Evolutionary conservation across 805 yeast genomes (phyloP).

Genomic region (Sporopachydermia quercuum): DNA sequence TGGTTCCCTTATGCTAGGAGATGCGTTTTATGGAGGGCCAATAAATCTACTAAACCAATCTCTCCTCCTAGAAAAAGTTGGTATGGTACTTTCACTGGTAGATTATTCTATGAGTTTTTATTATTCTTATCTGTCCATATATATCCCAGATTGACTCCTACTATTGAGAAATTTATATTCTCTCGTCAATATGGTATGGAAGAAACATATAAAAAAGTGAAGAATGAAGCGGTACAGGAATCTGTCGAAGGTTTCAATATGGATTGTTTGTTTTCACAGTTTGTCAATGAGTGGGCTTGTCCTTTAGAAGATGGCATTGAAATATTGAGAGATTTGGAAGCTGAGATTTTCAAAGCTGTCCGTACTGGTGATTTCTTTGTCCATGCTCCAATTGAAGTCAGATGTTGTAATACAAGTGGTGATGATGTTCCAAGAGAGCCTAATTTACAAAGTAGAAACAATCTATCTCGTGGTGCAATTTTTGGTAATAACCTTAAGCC

Average conservation of each 20-base stretch:
- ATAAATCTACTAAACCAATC: constrained; percentile 50
- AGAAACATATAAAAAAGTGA: constrained; percentile 38
- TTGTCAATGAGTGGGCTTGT: constrained; percentile 95
- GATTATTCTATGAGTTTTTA: constrained; percentile 65
- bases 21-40: constrained; percentile 84
- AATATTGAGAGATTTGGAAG: constrained; percentile 47
- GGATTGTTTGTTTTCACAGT: constrained; percentile 92
- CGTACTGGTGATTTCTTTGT: constrained; percentile 53
- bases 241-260: constrained; percentile 82
- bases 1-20: constrained; percentile 91
- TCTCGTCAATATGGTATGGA: constrained; percentile 67
- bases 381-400: constrained; percentile 90
- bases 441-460: constrained; percentile 12
- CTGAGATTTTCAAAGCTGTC: constrained; percentile 47
- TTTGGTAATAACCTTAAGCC: constrained; percentile 79
- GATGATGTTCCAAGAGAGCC: constrained; percentile 21
- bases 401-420: constrained; percentile 76
- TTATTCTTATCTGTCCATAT: constrained; percentile 68
- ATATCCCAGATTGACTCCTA: constrained; percentile 66
- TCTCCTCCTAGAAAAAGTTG: constrained; percentile 59
- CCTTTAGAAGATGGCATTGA: constrained; percentile 71
- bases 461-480: constrained; percentile 44
- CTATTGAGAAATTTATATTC: constrained; percentile 74
- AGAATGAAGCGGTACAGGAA: constrained; percentile 54
- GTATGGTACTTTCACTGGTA: constrained; percentile 73